Percentiles rank a stretch among this genome's conserved stretches.
phyloP scores from a whole-genome alignment of 768 basidiomycete species.

The Russula olivacea region DNA sequence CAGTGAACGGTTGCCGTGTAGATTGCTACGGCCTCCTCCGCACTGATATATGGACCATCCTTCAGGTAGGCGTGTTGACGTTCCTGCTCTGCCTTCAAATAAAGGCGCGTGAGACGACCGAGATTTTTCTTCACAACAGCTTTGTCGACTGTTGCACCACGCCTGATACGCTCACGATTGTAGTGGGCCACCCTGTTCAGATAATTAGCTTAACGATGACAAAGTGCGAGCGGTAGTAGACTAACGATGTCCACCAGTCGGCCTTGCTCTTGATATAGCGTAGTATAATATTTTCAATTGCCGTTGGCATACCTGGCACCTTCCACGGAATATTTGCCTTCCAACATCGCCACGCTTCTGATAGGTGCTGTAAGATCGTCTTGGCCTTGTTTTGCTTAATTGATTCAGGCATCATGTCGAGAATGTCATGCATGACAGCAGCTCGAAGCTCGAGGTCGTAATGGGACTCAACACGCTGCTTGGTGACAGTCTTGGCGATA shows the following conservation, averaged over 20 bases:
- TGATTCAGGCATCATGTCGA: conserved; percentile 99
- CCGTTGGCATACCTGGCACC: conserved; percentile 98
- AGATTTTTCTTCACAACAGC: conserved; percentile 99
- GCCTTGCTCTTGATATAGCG: conserved; percentile 99
- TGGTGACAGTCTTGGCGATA: conserved; percentile 96
- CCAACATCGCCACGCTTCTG: conserved; percentile 98
- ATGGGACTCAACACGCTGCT: conserved; percentile 98
- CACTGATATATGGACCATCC: conserved; percentile 98
- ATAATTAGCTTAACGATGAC: conserved; percentile 8
- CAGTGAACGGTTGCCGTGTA: conserved; percentile 99
- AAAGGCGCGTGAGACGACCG: conserved; percentile 93
- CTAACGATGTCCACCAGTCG: conserved; percentile 96
- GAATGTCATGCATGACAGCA: conserved; percentile 99
- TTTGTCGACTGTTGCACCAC: conserved; percentile 96
- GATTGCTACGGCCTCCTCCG: conserved; percentile 97
- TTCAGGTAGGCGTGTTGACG: conserved; percentile 98
- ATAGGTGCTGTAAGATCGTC: conserved; percentile 95
- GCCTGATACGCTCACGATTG: conserved; percentile 94
- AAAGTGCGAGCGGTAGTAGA: conserved; percentile 17
- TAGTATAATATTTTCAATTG: conserved; percentile 98
- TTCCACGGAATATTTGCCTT: conserved; percentile 99
- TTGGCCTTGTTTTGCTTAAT: conserved; percentile 99
- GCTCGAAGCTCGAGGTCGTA: conserved; percentile 96
- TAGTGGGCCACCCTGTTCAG: conserved; percentile 80
- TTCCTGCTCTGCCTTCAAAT: conserved; percentile 98